Evolutionary conservation across 108 stramenopile species (phyloP), one percentile per base, ranked within the genome.

Genomic region (Phaeodactylum tricornutum): DNA sequence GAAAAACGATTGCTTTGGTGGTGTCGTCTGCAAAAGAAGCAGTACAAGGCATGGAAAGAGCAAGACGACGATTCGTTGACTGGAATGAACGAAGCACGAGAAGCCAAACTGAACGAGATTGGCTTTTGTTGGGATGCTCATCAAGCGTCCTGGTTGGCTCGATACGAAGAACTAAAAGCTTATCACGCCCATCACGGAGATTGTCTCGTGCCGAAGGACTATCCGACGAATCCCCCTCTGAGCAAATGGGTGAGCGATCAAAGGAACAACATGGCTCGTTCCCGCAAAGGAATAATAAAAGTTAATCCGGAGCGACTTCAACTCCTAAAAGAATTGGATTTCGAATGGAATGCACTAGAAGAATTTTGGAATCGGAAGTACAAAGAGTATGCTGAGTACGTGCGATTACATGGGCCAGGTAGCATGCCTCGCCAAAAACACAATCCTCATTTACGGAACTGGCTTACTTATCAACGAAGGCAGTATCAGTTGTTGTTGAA

Each of bases 371-470:
- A 67, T 27, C 56, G 59, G 17, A 54, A 61, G 9, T 50, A 64
- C 21, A 33, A 68, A 21, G 75, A 72, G 21, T 44, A 72, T 16
- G 31, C 41, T 20, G 29, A 40, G n/a, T 77, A 72, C 59, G 64
- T 53, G 43, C 26, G 27, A 17, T 17, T 46, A 17, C 39, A 72
- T 51, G 75, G 47, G n/a, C n/a, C n/a, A n/a, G n/a, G n/a, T n/a
- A n/a, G n/a, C n/a, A n/a, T n/a, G n/a, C 38, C 2, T 40, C 38
- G 38, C 2, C 38, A 16, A 40, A 40, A 8, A 16, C 17, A 20
- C 38, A 20, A 20, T 20, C 38, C 4, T 40, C 38, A 40, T 20
- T 40, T 16, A 3, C 4, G 12, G 2, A 40, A 20, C 17, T 40
- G 38, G 38, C 21, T 40, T 20, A 40, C 4, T 8, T 20, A 40